Percentiles rank a stretch among this genome's conserved stretches.
phyloP scores from a whole-genome alignment of 1,284 basidiomycete genomes.

The Agroathelia rolfsii region DNA sequence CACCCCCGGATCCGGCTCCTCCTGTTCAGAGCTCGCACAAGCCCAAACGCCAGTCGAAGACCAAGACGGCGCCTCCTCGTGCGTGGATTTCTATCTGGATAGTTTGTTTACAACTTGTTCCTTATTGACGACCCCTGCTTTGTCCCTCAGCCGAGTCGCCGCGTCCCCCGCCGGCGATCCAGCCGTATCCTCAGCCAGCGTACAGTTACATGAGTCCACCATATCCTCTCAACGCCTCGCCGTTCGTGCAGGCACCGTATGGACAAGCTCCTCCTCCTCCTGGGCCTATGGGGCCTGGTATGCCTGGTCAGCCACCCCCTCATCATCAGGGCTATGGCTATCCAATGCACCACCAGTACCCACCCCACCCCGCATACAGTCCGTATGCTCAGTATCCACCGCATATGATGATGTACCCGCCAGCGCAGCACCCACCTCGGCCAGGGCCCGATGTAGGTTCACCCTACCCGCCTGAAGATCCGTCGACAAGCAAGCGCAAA shows the following conservation, averaged over 20 bases:
- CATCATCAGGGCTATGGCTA: conserved; percentile 40
- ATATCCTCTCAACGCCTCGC: conserved; percentile 48
- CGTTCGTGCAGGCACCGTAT: conserved; percentile 35
- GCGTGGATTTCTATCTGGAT: too few species aligned
- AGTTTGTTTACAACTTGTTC: too few species aligned
- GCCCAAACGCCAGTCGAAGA: too few species aligned
- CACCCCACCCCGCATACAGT: conserved; percentile 35
- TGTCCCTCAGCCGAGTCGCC: too few species aligned
- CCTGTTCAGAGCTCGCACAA: too few species aligned
- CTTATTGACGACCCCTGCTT: too few species aligned
- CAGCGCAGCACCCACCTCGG: conserved; percentile 27
- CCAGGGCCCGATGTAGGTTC: conserved; percentile 31
- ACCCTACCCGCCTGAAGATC: conserved; percentile 16
- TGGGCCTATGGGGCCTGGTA: conserved; percentile 30
- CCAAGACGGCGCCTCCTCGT: too few species aligned
- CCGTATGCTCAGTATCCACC: conserved; percentile 52
- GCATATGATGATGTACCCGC: conserved; percentile 55
- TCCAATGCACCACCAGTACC: conserved; percentile 46
- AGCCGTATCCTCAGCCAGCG: too few species aligned
- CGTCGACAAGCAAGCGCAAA: conserved; percentile 60
- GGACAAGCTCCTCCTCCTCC: conserved; percentile 31
- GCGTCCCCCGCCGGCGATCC: too few species aligned
- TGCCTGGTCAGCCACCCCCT: conserved; percentile 29
- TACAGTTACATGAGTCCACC: too few species aligned
- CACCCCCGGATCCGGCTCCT: too few species aligned